Base-by-base conservation (phyloP, 352 stramenopile genomes). In the Plasmopara halstedii region DNA sequence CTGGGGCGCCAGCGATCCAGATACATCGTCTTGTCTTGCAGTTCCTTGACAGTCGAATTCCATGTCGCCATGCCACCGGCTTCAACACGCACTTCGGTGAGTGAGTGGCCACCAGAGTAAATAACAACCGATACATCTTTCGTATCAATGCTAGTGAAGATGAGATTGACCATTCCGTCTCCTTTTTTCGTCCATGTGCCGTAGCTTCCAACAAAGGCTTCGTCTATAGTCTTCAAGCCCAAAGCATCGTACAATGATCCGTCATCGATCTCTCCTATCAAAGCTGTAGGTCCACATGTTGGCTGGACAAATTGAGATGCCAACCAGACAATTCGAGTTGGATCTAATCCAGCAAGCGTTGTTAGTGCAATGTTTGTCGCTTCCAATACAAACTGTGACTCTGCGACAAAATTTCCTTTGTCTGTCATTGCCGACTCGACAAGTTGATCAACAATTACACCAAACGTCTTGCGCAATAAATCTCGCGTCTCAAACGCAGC, bases 361-460 rank as follows among this genome's bases (percentile, higher is more conserved):
- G 34, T 46, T 5, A 62, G 38, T 2, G 26, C 49, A 10, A 50
- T 17, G 39, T 54, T 62, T 21, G 49, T 46, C 6, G 37, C 27
- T 15, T 54, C 36, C 17, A 62, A n/a, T 15, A 53, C 42, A 21
- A 46, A 54, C 14, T 62, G 36, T 8, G 19, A 11, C 21, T 50
- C 13, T 4, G 49, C 49, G 6, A 58, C 54, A 9, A 40, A 46
- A 10, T 18, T 2, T 0, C 54, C 54, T 27, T 36, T 53, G 17
- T 62, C 23, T 3, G 48, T 62, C 20, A 35, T 46, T 4, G 34
- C 46, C 21, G 35, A 42, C 35, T 38, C 18, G 14, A 56, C 35
- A 2, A 62, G 36, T n/a, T 62, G 54, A 4, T 62, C 54, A 4
- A 62, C 42, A 26, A 62, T 62, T 0, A 62, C 54, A 20, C 47